Conservation (phyloP, 2,329 filamentous ascomycete genomes). For the Colletotrichum shisoi region DNA sequence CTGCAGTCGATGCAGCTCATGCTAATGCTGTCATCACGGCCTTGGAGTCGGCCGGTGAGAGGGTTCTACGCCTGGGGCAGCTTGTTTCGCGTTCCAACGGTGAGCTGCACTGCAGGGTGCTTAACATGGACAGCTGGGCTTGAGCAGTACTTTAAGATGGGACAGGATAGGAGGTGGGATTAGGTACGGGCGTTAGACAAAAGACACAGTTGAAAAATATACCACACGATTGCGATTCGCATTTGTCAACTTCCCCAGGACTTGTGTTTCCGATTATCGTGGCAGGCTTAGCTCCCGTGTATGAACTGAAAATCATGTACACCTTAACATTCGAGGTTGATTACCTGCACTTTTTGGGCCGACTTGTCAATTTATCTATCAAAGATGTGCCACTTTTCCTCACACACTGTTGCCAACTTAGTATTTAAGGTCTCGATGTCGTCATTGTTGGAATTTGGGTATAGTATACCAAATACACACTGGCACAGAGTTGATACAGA, state of each 20-base stretch:
- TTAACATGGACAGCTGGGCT: constrained; percentile 60
- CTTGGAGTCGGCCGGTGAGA: constrained; percentile 75
- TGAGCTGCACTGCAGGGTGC: constrained; percentile 59
- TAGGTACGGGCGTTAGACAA: constrained; percentile 22
- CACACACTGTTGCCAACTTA: no score
- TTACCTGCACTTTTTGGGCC: not conserved
- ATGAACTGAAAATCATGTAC: not conserved
- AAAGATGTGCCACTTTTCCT: no score
- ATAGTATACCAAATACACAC: not conserved
- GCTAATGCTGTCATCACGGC: constrained; percentile 67
- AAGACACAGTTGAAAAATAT: constrained; percentile 16
- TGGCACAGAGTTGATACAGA: not conserved
- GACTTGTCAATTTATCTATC: not conserved
- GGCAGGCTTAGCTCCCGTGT: not conserved
- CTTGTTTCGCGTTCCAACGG: constrained; percentile 67
- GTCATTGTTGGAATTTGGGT: not conserved
- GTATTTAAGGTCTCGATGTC: no score
- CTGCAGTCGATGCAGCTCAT: constrained; percentile 74
- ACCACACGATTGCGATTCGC: not conserved
- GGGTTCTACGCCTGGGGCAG: constrained; percentile 76
- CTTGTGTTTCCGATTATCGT: not conserved
- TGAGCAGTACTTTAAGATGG: constrained; percentile 13
- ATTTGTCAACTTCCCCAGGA: not conserved
- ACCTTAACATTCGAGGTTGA: not conserved
- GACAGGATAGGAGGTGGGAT: not conserved